A percentile compares a stretch with the other conserved stretches of the same genome.
Conservation (phyloP, 345 rosid genomes). For the Populus euphratica region DNA sequence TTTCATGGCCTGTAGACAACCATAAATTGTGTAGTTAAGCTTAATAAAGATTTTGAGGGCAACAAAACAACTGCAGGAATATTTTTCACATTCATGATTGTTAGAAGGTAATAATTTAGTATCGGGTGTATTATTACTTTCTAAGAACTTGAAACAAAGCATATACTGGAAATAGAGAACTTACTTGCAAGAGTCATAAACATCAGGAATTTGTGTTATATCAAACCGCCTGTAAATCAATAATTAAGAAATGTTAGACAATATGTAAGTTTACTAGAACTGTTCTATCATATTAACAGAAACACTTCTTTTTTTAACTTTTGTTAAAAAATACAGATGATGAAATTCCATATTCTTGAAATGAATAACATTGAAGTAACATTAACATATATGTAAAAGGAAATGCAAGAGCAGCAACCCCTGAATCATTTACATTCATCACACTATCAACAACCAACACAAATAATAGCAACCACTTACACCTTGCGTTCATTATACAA, state of each 20-base stretch:
- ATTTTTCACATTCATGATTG: not conserved
- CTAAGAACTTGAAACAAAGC: not conserved
- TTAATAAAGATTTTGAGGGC: not conserved
- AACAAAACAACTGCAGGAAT: not conserved
- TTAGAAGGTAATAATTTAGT: not conserved
- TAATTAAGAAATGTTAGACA: conserved; percentile 4
- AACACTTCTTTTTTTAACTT: not conserved
- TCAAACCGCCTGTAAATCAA: conserved; percentile 75
- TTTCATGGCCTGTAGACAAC: not conserved
- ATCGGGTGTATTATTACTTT: conserved; percentile 1
- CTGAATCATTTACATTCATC: not conserved
- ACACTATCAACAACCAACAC: conserved; percentile 5
- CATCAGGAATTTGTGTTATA: conserved; percentile 96
- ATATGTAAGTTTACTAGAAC: not conserved
- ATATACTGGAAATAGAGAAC: conserved; percentile 28
- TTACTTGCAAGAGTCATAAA: conserved; percentile 99
- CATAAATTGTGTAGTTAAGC: not conserved
- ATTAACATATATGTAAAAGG: not conserved
- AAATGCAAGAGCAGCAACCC: not conserved
- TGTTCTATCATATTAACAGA: not conserved
- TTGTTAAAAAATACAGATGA: not conserved
- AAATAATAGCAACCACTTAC: conserved; percentile 43
- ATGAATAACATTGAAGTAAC: not conserved
- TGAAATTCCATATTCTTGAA: not conserved
- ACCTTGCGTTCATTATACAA: conserved; percentile 93